Conservation (phyloP, 2,329 filamentous ascomycete species). For the Trichoderma aggressivum region DNA sequence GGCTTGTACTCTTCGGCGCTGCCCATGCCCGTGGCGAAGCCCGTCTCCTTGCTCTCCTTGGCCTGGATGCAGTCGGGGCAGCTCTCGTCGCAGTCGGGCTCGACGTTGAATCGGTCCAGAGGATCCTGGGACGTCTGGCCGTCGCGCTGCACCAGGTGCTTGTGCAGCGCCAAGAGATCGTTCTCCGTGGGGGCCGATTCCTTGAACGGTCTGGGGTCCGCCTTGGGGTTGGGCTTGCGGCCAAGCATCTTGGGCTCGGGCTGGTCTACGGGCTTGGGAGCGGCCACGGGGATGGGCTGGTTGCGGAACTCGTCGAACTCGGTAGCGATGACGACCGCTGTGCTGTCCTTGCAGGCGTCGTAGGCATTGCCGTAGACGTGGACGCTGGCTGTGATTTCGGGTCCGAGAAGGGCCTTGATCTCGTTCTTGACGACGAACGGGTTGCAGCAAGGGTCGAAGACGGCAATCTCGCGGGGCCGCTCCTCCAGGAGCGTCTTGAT, state of each 20-base stretch:
- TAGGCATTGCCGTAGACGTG: slow-evolving; percentile 48
- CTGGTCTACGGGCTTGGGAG: slow-evolving; percentile 28
- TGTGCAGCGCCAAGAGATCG: slow-evolving; percentile 48
- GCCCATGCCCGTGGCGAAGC: slow-evolving; percentile 42
- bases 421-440: slow-evolving; percentile 49
- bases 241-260: slow-evolving; percentile 32
- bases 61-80: slow-evolving; percentile 51
- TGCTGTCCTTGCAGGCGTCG: slow-evolving; percentile 46
- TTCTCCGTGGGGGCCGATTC: slow-evolving; percentile 37
- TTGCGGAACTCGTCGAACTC: slow-evolving; percentile 55
- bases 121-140: slow-evolving; percentile 39
- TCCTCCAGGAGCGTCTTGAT: slow-evolving; percentile 64
- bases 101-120: slow-evolving; percentile 42
- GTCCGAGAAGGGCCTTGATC: slow-evolving; percentile 44
- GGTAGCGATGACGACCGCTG: slow-evolving; percentile 53
- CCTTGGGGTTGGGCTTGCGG: slow-evolving; percentile 38
- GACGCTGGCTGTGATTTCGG: slow-evolving; percentile 41
- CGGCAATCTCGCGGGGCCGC: slow-evolving; percentile 58
- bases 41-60: slow-evolving; percentile 36
- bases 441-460: slow-evolving; percentile 65
- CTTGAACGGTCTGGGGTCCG: slow-evolving; percentile 47
- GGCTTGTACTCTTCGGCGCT: slow-evolving; percentile 43
- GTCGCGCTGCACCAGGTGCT: slow-evolving; percentile 39
- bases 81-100: slow-evolving; percentile 44
- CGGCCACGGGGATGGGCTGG: slow-evolving; percentile 33